Evolutionary conservation across 306 rosid genomes (phyloP).

Genomic region (Hylodesmum podocarpum): DNA sequence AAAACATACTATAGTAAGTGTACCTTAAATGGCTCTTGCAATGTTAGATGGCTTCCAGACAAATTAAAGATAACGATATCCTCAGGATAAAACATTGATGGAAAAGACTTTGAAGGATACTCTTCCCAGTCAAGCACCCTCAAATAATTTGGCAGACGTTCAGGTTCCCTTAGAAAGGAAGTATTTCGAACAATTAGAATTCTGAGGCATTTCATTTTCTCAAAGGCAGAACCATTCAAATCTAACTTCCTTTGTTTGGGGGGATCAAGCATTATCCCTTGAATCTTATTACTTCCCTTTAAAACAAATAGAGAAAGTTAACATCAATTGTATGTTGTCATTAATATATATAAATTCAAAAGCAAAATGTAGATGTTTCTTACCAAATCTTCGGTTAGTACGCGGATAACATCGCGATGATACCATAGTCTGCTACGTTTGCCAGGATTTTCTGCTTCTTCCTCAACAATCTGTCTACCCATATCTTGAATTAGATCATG

Average conservation of each 20-base stretch:
- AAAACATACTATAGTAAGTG: background rate
- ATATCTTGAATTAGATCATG: constrained; percentile 22
- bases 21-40: constrained; percentile 18
- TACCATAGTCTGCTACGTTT: constrained; percentile 23
- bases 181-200: constrained; percentile 24
- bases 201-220: constrained; percentile 15
- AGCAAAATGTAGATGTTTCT: background rate
- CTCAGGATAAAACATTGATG: background rate
- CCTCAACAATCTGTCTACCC: constrained; percentile 22
- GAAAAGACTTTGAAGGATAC: constrained; percentile 17
- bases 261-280: constrained; percentile 29
- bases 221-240: background rate
- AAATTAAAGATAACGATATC: background rate
- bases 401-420: background rate
- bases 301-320: background rate
- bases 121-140: constrained; percentile 16
- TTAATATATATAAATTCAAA: background rate
- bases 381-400: background rate
- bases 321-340: background rate
- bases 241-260: background rate
- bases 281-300: background rate
- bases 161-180: background rate
- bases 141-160: constrained; percentile 21
- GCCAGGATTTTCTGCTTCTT: background rate
- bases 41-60: background rate